These are phyloP conservation scores for Cylindrotheca closterium DNA, from an alignment of 108 stramenopile genomes.

Conservation along the genomic window DNA sequence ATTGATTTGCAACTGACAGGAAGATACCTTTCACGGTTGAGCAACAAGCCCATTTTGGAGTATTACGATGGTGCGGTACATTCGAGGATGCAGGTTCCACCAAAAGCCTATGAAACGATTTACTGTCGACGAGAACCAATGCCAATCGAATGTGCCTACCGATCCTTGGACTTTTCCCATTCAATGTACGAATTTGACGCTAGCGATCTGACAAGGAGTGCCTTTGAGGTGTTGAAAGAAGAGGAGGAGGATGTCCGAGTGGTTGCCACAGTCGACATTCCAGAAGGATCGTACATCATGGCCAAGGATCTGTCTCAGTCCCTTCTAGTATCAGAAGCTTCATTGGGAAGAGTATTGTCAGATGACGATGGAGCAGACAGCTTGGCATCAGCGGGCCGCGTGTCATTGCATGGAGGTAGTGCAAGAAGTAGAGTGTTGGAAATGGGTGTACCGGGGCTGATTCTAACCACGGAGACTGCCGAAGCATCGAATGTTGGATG, in stretches of 20 bases:
- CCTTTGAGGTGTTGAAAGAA: slow-evolving; percentile 34
- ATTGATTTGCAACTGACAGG: slow-evolving; percentile 11
- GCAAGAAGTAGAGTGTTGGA: slow-evolving; percentile 43
- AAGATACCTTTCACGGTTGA: slow-evolving; percentile 41
- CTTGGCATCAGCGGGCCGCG: not conserved
- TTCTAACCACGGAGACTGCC: slow-evolving; percentile 42
- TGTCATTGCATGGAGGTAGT: not conserved
- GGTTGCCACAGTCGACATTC: slow-evolving; percentile 51
- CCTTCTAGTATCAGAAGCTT: slow-evolving; percentile 20
- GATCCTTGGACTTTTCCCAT: slow-evolving; percentile 40
- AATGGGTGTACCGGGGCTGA: slow-evolving; percentile 64
- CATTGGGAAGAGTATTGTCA: not conserved
- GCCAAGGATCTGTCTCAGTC: slow-evolving; percentile 61
- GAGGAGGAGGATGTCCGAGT: slow-evolving; percentile 2
- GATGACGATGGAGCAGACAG: not conserved
- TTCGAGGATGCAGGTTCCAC: slow-evolving; percentile 36
- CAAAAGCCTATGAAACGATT: slow-evolving; percentile 54
- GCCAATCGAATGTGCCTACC: slow-evolving; percentile 60
- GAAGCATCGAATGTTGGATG: slow-evolving; percentile 59
- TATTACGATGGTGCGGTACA: slow-evolving; percentile 60
- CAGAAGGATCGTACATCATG: slow-evolving; percentile 57
- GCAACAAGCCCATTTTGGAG: slow-evolving; percentile 32
- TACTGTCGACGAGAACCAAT: slow-evolving; percentile 62
- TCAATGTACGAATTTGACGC: slow-evolving; percentile 32
- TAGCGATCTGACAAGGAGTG: slow-evolving; percentile 36